These are phyloP conservation scores for Canna indica DNA, from an alignment of 176 grass and related monocot genomes.

Conservation along the genomic window DNA sequence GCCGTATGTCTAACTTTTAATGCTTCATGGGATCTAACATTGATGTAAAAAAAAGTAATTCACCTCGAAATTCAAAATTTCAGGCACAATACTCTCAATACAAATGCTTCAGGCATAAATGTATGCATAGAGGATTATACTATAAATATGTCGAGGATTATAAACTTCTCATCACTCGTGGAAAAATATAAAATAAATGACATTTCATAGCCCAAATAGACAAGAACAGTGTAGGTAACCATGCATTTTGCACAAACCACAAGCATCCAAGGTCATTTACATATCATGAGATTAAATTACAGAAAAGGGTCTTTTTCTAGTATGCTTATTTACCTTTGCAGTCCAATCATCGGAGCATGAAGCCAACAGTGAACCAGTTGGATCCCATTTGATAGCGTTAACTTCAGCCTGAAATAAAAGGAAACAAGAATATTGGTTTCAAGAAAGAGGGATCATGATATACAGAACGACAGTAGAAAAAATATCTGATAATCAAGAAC, in stretches of 20 bases:
- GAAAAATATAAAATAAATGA: neutral
- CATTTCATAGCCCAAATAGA: neutral
- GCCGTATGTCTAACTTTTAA: neutral
- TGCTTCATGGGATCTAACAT: neutral
- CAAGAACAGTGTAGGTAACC: neutral
- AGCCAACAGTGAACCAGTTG: slow-evolving; percentile 82
- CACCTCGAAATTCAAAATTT: neutral
- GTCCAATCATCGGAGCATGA: slow-evolving; percentile 93
- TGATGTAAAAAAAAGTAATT: neutral
- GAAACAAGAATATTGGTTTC: neutral
- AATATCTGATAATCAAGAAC: too few species aligned
- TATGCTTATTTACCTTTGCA: slow-evolving; percentile 49
- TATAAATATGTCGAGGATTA: too few species aligned
- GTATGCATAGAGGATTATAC: neutral
- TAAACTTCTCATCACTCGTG: neutral
- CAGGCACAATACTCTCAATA: neutral
- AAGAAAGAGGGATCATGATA: neutral
- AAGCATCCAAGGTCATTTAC: neutral
- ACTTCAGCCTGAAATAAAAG: slow-evolving; percentile 74
- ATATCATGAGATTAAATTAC: neutral
- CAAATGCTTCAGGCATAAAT: neutral
- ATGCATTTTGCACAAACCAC: neutral
- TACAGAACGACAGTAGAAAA: neutral
- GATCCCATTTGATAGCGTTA: slow-evolving; percentile 99
- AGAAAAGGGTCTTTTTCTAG: neutral